These are phyloP conservation scores for Fusarium falciforme DNA, from an alignment of 2,329 filamentous ascomycete species.

Conservation along the genomic window DNA sequence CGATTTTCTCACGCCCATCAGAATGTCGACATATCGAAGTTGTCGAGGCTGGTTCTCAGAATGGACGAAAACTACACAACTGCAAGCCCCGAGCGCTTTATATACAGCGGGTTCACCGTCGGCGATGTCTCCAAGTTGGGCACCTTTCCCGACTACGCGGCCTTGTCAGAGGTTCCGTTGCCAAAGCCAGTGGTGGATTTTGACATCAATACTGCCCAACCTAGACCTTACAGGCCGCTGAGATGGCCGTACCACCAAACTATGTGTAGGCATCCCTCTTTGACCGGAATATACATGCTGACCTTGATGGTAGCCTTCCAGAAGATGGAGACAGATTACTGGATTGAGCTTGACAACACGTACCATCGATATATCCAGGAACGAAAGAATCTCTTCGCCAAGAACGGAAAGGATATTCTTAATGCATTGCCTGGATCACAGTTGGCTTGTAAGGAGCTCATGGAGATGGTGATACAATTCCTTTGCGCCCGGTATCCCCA, in stretches of 20 bases:
- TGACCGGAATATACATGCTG: neutral
- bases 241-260: slow-evolving; percentile 89
- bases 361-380: slow-evolving; percentile 76
- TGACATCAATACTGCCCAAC: slow-evolving; percentile 72
- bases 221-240: slow-evolving; percentile 83
- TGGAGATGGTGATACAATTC: slow-evolving; percentile 87
- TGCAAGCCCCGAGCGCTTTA: neutral
- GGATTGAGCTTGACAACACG: slow-evolving; percentile 83
- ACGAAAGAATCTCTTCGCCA: slow-evolving; percentile 71
- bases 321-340: slow-evolving; percentile 85
- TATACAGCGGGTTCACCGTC: neutral
- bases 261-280: slow-evolving; percentile 73
- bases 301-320: slow-evolving; percentile 67
- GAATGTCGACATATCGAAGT: neutral
- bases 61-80: neutral
- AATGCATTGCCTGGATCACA: slow-evolving; percentile 78
- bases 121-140: neutral
- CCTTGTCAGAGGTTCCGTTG: neutral
- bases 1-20: neutral
- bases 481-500: slow-evolving; percentile 80
- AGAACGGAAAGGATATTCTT: slow-evolving; percentile 73
- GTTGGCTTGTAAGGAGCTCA: slow-evolving; percentile 83
- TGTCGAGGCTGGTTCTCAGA: neutral
- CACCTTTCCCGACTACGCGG: neutral
- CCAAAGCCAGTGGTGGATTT: slow-evolving; percentile 55